Evolutionary conservation across 2,329 filamentous ascomycete genomes (phyloP).

Genomic region (Aspergillus udagawae): DNA sequence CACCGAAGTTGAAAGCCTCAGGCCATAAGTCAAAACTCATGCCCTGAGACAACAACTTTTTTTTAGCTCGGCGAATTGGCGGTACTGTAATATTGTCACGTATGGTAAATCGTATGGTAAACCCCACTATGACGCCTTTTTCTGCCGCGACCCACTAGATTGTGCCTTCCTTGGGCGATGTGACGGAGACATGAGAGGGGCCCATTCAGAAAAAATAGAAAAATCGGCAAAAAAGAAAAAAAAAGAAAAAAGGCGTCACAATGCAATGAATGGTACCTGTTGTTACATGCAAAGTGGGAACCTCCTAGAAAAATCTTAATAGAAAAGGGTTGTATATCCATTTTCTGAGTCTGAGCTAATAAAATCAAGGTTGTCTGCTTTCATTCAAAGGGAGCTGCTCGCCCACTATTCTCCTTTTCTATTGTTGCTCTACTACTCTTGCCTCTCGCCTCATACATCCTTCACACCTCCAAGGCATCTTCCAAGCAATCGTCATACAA

Average conservation of each 20-base stretch:
- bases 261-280: conserved; percentile 14
- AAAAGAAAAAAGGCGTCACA: conserved; percentile 5
- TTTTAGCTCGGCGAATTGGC: conserved; percentile 2
- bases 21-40: neutral
- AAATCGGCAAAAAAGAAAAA: conserved; percentile 8
- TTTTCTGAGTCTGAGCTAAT: conserved; percentile 2
- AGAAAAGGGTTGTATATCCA: conserved; percentile 4
- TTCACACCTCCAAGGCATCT: neutral
- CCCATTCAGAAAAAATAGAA: conserved; percentile 19
- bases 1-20: neutral
- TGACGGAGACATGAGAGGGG: conserved; percentile 16
- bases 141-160: conserved; percentile 11
- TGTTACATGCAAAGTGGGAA: conserved; percentile 24
- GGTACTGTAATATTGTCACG: conserved; percentile 5
- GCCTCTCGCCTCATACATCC: neutral
- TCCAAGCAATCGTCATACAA: neutral
- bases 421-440: conserved; percentile 6
- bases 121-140: conserved; percentile 26
- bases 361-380: conserved; percentile 12
- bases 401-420: conserved; percentile 11
- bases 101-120: conserved; percentile 18
- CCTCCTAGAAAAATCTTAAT: conserved; percentile 20
- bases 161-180: conserved; percentile 9
- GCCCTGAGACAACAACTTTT: neutral
- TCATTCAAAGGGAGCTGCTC: conserved; percentile 20